Evolutionary conservation across 2,329 filamentous ascomycete genomes (phyloP).

Genomic region (Chaetomiaceae sp.): DNA sequence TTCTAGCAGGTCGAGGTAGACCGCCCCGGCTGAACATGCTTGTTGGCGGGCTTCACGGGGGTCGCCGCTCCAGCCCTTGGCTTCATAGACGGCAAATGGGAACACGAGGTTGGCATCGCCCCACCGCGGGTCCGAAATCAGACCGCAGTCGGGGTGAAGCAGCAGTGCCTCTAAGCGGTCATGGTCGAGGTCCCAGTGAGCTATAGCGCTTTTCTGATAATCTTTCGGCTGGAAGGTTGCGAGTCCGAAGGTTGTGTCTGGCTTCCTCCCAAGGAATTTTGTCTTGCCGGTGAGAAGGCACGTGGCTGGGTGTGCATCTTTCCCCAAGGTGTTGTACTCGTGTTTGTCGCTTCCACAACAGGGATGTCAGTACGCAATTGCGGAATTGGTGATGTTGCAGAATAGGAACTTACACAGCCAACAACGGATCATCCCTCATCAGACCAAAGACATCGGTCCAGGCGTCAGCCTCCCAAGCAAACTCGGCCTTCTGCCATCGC

Average conservation of each 20-base stretch:
- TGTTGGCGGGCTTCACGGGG: conserved; percentile 4
- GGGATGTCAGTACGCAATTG: not conserved
- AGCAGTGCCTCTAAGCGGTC: not conserved
- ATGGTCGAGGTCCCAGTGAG: not conserved
- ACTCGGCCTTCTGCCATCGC: conserved; percentile 2
- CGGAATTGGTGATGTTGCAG: not conserved
- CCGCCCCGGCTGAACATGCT: conserved; percentile 2
- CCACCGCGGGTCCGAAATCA: conserved; percentile 2
- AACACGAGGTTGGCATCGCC: conserved; percentile 4
- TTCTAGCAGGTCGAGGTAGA: conserved; percentile 2
- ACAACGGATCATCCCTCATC: conserved; percentile 6
- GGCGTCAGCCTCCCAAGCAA: conserved; percentile 2
- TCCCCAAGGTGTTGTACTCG: conserved; percentile 1
- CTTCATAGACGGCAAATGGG: conserved; percentile 5
- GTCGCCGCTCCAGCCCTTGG: conserved; percentile 3
- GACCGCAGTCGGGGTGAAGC: conserved; percentile 2
- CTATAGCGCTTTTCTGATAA: conserved; percentile 1
- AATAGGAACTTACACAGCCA: conserved; percentile 1
- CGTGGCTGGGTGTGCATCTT: not conserved
- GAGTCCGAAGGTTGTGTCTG: conserved; percentile 3
- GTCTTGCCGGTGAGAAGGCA: conserved; percentile 1
- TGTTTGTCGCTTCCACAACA: conserved; percentile 2
- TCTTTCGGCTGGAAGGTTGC: conserved; percentile 3
- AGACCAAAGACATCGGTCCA: conserved; percentile 7
- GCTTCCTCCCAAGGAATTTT: not conserved